Percentiles rank a stretch among this genome's conserved stretches.
These are phyloP conservation scores for Podaxis carcinomalis DNA, from an alignment of 768 basidiomycete species.

Conservation along the genomic window DNA sequence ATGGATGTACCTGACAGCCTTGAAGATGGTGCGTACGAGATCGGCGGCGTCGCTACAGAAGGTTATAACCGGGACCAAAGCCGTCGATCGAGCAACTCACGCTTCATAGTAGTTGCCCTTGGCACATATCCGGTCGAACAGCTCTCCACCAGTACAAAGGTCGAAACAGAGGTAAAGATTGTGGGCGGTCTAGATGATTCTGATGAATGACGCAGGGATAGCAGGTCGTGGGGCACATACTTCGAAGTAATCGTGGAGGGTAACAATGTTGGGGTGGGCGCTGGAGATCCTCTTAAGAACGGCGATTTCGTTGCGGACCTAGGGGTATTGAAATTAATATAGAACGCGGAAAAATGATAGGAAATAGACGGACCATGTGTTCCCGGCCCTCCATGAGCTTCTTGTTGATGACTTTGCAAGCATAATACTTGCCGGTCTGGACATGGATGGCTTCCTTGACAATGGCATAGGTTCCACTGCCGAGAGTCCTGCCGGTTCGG, in stretches of 20 bases:
- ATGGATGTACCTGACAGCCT: conserved; percentile 90
- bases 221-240: conserved; percentile 31
- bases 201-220: not conserved
- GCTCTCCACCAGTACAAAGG: conserved; percentile 94
- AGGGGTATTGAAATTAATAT: conserved; percentile 2
- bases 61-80: not conserved
- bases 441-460: conserved; percentile 95
- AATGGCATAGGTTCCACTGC: conserved; percentile 92
- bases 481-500: conserved; percentile 82
- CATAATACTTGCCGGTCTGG: conserved; percentile 88
- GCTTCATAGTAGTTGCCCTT: conserved; percentile 96
- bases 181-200: conserved; percentile 63
- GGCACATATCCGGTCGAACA: conserved; percentile 98
- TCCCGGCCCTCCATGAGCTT: conserved; percentile 97
- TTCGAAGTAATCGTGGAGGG: conserved; percentile 95
- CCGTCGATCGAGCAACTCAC: conserved; percentile 35
- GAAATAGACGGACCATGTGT: conserved; percentile 72
- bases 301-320: conserved; percentile 97
- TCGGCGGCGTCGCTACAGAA: conserved; percentile 75
- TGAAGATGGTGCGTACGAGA: conserved; percentile 82
- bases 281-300: conserved; percentile 93
- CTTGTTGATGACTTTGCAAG: conserved; percentile 99
- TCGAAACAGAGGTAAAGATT: conserved; percentile 95
- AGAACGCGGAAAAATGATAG: conserved; percentile 1
- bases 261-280: conserved; percentile 87